phyloP scores from a whole-genome alignment of 2,329 filamentous ascomycete genomes.

The Colletotrichum sp. region DNA sequence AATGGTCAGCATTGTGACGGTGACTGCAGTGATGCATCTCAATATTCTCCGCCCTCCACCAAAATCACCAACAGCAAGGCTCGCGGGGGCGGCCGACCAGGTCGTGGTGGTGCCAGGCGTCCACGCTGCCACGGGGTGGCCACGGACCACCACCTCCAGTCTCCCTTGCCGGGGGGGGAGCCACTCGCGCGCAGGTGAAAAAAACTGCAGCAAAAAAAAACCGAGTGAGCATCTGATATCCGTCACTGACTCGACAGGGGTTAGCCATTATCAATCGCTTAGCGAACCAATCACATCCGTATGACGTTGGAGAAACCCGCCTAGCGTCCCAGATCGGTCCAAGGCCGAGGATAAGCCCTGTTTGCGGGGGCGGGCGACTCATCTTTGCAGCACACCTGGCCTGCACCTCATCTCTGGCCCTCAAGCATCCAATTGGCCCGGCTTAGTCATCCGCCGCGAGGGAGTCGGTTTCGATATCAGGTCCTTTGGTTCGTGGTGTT shows the following conservation, averaged over 20 bases:
- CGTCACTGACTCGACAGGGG: constrained; percentile 35
- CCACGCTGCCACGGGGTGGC: neutral
- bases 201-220: neutral
- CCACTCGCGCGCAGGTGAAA: neutral
- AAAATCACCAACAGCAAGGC: neutral
- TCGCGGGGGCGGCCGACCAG: neutral
- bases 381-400: neutral
- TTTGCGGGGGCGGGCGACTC: constrained; percentile 19
- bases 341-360: constrained; percentile 18
- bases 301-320: constrained; percentile 38
- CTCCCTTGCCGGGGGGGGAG: neutral
- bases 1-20: neutral
- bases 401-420: neutral
- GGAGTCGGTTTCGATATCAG: neutral
- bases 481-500: neutral
- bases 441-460: constrained; percentile 2
- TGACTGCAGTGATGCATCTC: neutral
- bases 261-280: constrained; percentile 26
- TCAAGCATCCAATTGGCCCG: neutral
- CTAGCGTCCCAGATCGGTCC: constrained; percentile 22
- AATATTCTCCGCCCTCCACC: neutral
- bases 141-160: neutral
- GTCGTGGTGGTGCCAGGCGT: neutral
- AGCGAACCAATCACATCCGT: constrained; percentile 36
- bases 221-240: constrained; percentile 40